Evolutionary conservation across 1,139 yeast species (phyloP).

Genomic region (Taiozyma onychis): DNA sequence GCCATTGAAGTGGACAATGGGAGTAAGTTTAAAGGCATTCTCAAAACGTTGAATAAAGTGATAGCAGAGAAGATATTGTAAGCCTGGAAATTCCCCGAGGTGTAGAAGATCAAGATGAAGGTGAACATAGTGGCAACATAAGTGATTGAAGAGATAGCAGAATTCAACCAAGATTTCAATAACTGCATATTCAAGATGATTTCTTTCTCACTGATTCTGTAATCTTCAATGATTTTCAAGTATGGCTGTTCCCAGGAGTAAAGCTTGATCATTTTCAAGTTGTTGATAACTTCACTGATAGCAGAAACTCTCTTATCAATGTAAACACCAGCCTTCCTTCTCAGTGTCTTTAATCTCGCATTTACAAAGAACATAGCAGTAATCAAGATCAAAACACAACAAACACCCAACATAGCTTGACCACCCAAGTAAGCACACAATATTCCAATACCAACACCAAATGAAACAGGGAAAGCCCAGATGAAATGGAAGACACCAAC

Average conservation of each 20-base stretch:
- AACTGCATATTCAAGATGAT: conserved; percentile 40
- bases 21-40: conserved; percentile 59
- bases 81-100: conserved; percentile 39
- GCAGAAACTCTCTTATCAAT: conserved; percentile 57
- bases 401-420: conserved; percentile 58
- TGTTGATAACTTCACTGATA: conserved; percentile 59
- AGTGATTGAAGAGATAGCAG: conserved; percentile 49
- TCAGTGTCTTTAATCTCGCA: conserved; percentile 34
- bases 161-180: conserved; percentile 44
- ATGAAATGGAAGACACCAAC: conserved; percentile 57
- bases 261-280: conserved; percentile 63
- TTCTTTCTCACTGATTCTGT: conserved; percentile 45
- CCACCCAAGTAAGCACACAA: conserved; percentile 60
- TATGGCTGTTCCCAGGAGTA: conserved; percentile 73
- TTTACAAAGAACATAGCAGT: conserved; percentile 30
- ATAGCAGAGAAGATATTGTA: conserved; percentile 68
- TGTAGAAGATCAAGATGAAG: conserved; percentile 53
- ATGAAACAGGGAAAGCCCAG: conserved; percentile 50
- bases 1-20: conserved; percentile 42
- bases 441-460: conserved; percentile 48
- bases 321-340: conserved; percentile 40
- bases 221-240: conserved; percentile 37
- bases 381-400: conserved; percentile 30
- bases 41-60: conserved; percentile 57
- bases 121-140: conserved; percentile 60